Evolutionary conservation across 1,284 basidiomycete species (phyloP), one percentile per base, ranked within the genome.

Genomic region (Trichosporon sp.): DNA sequence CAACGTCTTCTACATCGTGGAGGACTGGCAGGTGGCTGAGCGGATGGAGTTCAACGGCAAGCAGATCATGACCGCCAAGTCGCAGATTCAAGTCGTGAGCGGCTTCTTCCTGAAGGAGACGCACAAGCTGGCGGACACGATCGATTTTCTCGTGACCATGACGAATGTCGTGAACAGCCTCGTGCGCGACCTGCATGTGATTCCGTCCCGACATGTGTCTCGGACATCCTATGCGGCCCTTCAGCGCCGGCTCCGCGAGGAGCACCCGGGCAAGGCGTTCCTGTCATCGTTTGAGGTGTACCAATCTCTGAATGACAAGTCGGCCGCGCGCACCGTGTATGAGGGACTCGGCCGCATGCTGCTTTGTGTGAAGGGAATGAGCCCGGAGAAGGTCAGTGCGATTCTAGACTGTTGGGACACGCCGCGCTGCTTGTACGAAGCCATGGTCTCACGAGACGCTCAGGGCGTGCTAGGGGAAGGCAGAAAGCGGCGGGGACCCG

Each of bases 21-120:
- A 89, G 76, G 86, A 87, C 69, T 86, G 84, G 78, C 84, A 87
- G 71, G 78, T 81, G 1, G 77, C 83, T 10, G 75, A 78, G 43
- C 70, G 74, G n/a, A 80, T 80, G 76, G 77, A 80, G 31, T 76
- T 78, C 66, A 76, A 78, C 70, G 78, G 76, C 37, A 75, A 78
- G 51, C 74, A 78, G 71, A 83, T 86, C 68, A 81, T 82, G 72
- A 86, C 85, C 0, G 82, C 83, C 37, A 81, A 85, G 71, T 87
- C 87, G 14, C 86, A 87, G 72, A 84, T 87, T 4, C 87, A 88
- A 74, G 81, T 88, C 40, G 83, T 87, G 65, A 87, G 88, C 74
- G 85, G 85, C 26, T 89, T 88, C 79, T 86, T 85, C 73, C 82
- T 89, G 10, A 86, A 88, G 72, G 85, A 86, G 64, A 88, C 87